A percentile compares a stretch with the other conserved stretches of the same genome.
Conservation (phyloP, 2,329 filamentous ascomycete genomes). For the Chaetoscypha palmicola region DNA sequence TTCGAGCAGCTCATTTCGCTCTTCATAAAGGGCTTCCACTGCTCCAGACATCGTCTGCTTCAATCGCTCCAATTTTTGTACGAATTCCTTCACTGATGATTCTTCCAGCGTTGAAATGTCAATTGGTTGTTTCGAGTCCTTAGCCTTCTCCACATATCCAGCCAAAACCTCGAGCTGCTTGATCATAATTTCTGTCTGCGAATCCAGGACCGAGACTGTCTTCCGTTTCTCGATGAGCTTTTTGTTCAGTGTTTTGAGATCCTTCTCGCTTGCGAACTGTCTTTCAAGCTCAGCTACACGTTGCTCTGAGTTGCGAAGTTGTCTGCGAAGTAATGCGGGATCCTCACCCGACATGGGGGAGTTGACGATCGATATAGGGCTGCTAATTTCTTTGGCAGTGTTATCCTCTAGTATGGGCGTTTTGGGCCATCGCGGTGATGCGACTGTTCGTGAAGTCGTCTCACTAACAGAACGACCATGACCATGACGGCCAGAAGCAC, state of each 20-base stretch:
- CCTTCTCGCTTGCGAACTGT: slow-evolving; percentile 56
- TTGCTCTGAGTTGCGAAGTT: slow-evolving; percentile 75
- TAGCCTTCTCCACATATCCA: slow-evolving; percentile 79
- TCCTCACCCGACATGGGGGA: slow-evolving; percentile 54
- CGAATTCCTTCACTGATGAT: slow-evolving; percentile 83
- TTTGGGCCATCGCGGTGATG: slow-evolving; percentile 62
- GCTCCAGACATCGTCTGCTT: slow-evolving; percentile 51
- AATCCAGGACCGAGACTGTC: slow-evolving; percentile 89
- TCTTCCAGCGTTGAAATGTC: slow-evolving; percentile 80
- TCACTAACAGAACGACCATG: slow-evolving; percentile 60
- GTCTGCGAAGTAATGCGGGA: slow-evolving; percentile 59
- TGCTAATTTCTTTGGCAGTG: slow-evolving; percentile 57
- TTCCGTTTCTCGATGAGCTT: slow-evolving; percentile 89
- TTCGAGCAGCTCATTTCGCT: slow-evolving; percentile 75
- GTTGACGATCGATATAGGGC: slow-evolving; percentile 55
- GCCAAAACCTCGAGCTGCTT: slow-evolving; percentile 84
- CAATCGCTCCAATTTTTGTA: slow-evolving; percentile 62
- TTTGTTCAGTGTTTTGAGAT: slow-evolving; percentile 61
- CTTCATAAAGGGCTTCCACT: slow-evolving; percentile 56
- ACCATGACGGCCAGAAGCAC: slow-evolving; percentile 38
- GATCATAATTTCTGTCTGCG: slow-evolving; percentile 91
- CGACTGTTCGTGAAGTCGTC: slow-evolving; percentile 56
- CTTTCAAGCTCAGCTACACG: slow-evolving; percentile 79
- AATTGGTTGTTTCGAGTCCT: slow-evolving; percentile 71
- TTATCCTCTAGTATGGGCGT: slow-evolving; percentile 55